These are phyloP conservation scores for button mushroom (Agaricus bisporus) DNA, from an alignment of 768 basidiomycete genomes.

Conservation along the genomic window DNA sequence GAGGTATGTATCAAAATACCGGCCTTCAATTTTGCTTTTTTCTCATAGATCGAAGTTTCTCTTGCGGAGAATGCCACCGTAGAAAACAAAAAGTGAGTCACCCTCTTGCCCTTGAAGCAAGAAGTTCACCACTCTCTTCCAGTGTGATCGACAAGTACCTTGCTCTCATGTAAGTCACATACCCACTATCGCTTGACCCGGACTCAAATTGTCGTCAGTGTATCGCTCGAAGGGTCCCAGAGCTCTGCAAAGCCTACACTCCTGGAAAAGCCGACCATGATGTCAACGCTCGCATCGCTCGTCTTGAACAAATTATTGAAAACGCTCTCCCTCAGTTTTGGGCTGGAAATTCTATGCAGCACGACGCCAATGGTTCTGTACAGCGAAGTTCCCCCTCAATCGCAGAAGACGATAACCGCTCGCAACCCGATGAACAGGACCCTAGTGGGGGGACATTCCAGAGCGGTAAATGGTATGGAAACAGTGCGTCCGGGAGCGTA, in stretches of 20 bases:
- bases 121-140: constrained; percentile 13
- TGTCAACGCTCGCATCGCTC: constrained; percentile 62
- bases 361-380: constrained; percentile 27
- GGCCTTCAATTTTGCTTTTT: constrained; percentile 9
- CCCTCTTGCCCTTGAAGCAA: not conserved
- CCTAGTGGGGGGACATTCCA: constrained; percentile 72
- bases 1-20: constrained; percentile 41
- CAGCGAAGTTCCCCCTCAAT: constrained; percentile 45
- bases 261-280: constrained; percentile 85
- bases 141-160: constrained; percentile 85
- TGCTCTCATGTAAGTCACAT: constrained; percentile 66
- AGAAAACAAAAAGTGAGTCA: constrained; percentile 73
- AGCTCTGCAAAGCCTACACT: constrained; percentile 83
- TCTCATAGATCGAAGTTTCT: constrained; percentile 46
- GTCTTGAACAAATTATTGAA: constrained; percentile 80
- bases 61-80: constrained; percentile 84
- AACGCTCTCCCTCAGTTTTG: constrained; percentile 73
- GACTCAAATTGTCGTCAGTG: constrained; percentile 41
- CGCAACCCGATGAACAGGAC: constrained; percentile 75
- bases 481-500: constrained; percentile 77
- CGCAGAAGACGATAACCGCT: constrained; percentile 61
- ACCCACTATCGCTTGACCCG: constrained; percentile 11
- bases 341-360: constrained; percentile 23
- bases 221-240: constrained; percentile 79
- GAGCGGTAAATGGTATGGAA: constrained; percentile 83